These are phyloP conservation scores for Symbiotaphrina buchneri DNA, from an alignment of 495 filamentous ascomycete genomes.

Conservation along the genomic window DNA sequence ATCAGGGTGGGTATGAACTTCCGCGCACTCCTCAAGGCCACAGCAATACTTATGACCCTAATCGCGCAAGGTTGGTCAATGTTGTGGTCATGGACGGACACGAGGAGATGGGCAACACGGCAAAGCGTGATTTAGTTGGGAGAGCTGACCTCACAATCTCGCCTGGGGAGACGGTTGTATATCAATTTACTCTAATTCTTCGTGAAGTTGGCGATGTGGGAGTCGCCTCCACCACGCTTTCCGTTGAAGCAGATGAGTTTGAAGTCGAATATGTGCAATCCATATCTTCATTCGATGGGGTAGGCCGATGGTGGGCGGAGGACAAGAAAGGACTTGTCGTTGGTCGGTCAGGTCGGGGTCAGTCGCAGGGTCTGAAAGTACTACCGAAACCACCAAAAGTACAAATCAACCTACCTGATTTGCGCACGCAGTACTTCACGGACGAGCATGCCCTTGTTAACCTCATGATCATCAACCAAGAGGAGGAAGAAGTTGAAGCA, in stretches of 20 bases:
- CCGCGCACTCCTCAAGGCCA: no score
- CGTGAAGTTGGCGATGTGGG: slow-evolving; percentile 61
- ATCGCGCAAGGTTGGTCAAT: no score
- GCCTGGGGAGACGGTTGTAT: slow-evolving; percentile 45
- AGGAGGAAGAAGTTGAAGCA: slow-evolving; percentile 56
- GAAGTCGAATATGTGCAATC: slow-evolving; percentile 40
- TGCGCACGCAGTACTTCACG: slow-evolving; percentile 54
- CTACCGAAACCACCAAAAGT: slow-evolving; percentile 86
- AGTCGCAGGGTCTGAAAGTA: slow-evolving; percentile 34
- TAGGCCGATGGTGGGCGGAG: slow-evolving; percentile 31
- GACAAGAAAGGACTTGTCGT: slow-evolving; percentile 15
- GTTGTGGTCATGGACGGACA: no score
- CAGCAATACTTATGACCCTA: no score
- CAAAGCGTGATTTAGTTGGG: slow-evolving; percentile 19
- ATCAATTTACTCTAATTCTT: slow-evolving; percentile 45
- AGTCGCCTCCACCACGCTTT: slow-evolving; percentile 38
- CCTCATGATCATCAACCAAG: slow-evolving; percentile 57
- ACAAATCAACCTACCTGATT: slow-evolving; percentile 36
- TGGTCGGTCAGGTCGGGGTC: slow-evolving; percentile 18
- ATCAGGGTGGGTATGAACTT: no score
- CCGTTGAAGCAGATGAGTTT: slow-evolving; percentile 39
- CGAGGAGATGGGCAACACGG: no score
- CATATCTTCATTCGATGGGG: slow-evolving; percentile 18
- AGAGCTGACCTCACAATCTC: slow-evolving; percentile 41
- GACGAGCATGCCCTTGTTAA: slow-evolving; percentile 48